Percentiles rank a stretch among this genome's conserved stretches.
Conservation (phyloP, 2,329 filamentous ascomycete genomes). For the Dothistroma pini region DNA sequence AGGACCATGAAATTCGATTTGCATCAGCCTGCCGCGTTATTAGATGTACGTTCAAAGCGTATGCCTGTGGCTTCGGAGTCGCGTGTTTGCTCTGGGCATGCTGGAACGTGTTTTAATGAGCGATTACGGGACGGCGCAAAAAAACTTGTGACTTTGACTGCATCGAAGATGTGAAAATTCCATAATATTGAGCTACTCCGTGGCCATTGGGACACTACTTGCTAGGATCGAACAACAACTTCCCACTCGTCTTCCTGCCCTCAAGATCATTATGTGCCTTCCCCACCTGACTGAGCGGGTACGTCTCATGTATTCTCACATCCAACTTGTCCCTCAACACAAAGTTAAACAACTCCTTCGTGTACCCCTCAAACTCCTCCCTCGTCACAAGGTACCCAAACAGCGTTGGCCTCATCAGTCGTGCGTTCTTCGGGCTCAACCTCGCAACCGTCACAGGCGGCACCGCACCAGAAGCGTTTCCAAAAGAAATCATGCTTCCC, state of each 20-base stretch:
- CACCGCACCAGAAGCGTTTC: conserved; percentile 76
- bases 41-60: too few species aligned
- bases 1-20: too few species aligned
- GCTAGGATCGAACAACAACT: conserved; percentile 66
- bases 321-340: conserved; percentile 67
- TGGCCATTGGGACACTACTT: conserved; percentile 27
- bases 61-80: too few species aligned
- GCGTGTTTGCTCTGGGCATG: too few species aligned
- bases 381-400: conserved; percentile 66
- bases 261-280: conserved; percentile 76
- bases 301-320: conserved; percentile 70
- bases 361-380: conserved; percentile 68
- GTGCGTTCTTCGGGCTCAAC: conserved; percentile 70
- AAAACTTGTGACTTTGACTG: too few species aligned
- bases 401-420: conserved; percentile 70
- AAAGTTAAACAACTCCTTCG: conserved; percentile 68
- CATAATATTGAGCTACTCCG: too few species aligned
- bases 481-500: conserved; percentile 73
- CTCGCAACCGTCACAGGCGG: conserved; percentile 61
- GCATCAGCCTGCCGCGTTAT: too few species aligned
- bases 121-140: too few species aligned
- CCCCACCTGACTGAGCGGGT: conserved; percentile 68
- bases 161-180: too few species aligned
- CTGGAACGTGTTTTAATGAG: too few species aligned
- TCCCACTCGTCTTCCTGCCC: conserved; percentile 77